Evolutionary conservation across 2,329 filamentous ascomycete genomes (phyloP), one percentile per base, ranked within the genome.

Genomic region (Malbranchea cinnamomea): DNA sequence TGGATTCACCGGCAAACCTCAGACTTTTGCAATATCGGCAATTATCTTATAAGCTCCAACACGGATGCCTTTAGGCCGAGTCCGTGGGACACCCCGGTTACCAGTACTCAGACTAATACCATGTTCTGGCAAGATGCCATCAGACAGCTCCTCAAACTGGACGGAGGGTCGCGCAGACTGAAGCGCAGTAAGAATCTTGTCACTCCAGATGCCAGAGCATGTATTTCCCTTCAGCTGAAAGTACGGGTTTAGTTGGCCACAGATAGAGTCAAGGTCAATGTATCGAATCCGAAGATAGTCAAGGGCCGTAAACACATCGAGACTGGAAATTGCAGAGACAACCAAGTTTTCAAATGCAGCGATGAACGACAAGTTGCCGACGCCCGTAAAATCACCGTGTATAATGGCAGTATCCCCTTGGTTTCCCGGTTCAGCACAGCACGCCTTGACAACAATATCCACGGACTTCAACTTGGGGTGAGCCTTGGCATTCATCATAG

Each of bases 391-490:
- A 40, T 79, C 74, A 37, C 72, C 58, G 62, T 74, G 38, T 57
- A 51, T 40, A 56, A 26, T 55, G 50, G 35, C 62, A 10, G 27
- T 28, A 15, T 28, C 27, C 9, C 48, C 37, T 12, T 42, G 37
- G 5, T 34, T 31, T 6, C 32, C 32, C 20, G 40, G 43, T 22
- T 52, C 48, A 3, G 75, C 68, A 42, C 78, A 84, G 48, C 75
- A 78, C 37, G 80, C 80, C 54, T 80, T 80, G 32, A 83, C 73
- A 0, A 75, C 74, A 25, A 83, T 53, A 42, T 83, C 77, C 13
- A 83, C 62, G 2, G 71, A 74, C 50, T 71, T 71, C 25, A 83
- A 63, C 10, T 45, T 48, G 3, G 50, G 47, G 16, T 40, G 34
- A 7, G 37, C 56, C 60, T 10, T 59, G 54, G 24, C 63, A 51